These are phyloP conservation scores for Penicillium vulpinum DNA, from an alignment of 2,329 filamentous ascomycete genomes.

Conservation along the genomic window DNA sequence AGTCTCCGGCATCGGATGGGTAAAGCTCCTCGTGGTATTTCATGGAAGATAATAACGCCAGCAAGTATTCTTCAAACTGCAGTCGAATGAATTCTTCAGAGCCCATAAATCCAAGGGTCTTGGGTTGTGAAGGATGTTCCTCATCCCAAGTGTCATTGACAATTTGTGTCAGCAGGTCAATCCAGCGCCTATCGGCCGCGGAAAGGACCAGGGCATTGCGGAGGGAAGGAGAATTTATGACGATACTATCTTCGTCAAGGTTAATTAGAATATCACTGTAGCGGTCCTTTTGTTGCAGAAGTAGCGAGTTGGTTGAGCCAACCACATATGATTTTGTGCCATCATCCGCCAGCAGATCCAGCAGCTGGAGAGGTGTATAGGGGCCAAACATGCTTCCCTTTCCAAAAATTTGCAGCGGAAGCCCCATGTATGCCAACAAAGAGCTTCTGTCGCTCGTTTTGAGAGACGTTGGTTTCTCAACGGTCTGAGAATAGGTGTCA, in stretches of 20 bases:
- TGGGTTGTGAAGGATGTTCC: constrained; percentile 81
- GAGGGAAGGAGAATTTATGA: constrained; percentile 77
- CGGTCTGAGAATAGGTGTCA: constrained; percentile 73
- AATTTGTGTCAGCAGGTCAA: constrained; percentile 89
- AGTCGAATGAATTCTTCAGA: constrained; percentile 97
- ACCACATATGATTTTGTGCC: constrained; percentile 97
- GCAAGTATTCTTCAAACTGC: constrained; percentile 94
- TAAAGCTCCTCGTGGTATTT: constrained; percentile 78
- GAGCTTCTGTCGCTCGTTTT: constrained; percentile 90
- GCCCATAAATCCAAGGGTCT: constrained; percentile 89
- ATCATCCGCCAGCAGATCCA: constrained; percentile 89
- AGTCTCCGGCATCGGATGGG: constrained; percentile 48
- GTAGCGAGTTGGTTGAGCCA: constrained; percentile 90
- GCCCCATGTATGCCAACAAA: constrained; percentile 87
- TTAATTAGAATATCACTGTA: constrained; percentile 98
- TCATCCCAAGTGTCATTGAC: constrained; percentile 98
- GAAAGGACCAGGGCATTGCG: constrained; percentile 75
- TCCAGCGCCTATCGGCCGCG: constrained; percentile 88
- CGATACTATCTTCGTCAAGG: constrained; percentile 84
- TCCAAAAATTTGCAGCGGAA: constrained; percentile 92
- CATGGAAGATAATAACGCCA: constrained; percentile 81
- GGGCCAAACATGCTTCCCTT: constrained; percentile 95
- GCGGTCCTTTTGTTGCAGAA: constrained; percentile 89
- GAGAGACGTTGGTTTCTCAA: constrained; percentile 77
- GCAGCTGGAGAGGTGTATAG: constrained; percentile 92